Evolutionary conservation across 805 yeast genomes (phyloP), one percentile per base, ranked within the genome.

Genomic region (Martiniozyma abietophila): DNA sequence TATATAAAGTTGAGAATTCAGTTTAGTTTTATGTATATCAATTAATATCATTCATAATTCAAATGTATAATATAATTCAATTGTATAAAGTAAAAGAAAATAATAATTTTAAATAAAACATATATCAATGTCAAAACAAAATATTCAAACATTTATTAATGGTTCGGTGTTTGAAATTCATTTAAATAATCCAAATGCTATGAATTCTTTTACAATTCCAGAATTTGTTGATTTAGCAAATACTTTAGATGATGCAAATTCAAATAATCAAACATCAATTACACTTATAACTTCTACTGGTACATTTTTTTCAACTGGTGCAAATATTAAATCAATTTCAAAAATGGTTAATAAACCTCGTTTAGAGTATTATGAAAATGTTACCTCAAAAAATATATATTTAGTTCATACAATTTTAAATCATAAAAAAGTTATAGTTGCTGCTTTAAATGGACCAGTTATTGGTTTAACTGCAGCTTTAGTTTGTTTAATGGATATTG

Each of bases 381-480:
- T 52, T 42, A 62, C 49, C 49, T 70, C 85, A 4, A 71, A 85
- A 48, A 85, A 85, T 53, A 67, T 76, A 18, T 76, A 68, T 48
- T 58, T 85, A 35, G 76, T 92, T 4, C 71, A 75, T 43, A 62
- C 78, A 25, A 74, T 82, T 51, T 71, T 73, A 43, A 70, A 74
- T 47, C 95, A 85, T 56, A 58, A 67, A 8, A 85, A 85, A 52
- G 64, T 83, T 7, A 59, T 85, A 24, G 76, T 76, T 18, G 72
- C 74, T 28, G 88, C 85, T 4, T 63, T 85, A 38, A 85, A 85
- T 51, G 96, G 96, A 1, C 95, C 96, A 0, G 94, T 75, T 5
- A 69, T 85, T 39, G 96, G 96, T 0, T 65, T 85, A 39, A 63
- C 76, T 21, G 74, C 88, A 2, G 85, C 86, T 0, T 54, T 85